Evolutionary conservation across 2,329 filamentous ascomycete species (phyloP).

Genomic region (Fusarium albidum): DNA sequence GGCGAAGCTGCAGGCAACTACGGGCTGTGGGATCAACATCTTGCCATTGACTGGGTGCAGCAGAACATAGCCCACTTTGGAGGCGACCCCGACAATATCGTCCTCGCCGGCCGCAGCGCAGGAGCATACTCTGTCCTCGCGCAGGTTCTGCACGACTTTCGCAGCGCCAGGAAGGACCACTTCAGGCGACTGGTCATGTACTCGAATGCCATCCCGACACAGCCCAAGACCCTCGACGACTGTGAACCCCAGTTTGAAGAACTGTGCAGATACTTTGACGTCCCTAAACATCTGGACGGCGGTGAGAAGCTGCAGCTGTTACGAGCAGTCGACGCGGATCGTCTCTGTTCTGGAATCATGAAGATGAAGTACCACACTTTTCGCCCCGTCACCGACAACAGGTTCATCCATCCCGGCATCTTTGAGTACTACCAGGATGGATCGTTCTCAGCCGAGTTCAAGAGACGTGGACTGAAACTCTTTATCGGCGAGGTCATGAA

Average conservation of each 20-base stretch:
- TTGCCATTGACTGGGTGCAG: slow-evolving; percentile 20
- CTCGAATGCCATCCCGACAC: slow-evolving; percentile 20
- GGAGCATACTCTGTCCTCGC: slow-evolving; percentile 20
- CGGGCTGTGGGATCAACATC: slow-evolving; percentile 19
- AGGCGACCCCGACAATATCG: slow-evolving; percentile 12
- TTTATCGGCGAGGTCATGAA: slow-evolving; percentile 18
- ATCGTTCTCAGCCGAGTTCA: slow-evolving; percentile 26
- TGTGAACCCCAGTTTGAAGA: slow-evolving; percentile 16
- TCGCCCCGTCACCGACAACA: slow-evolving; percentile 16
- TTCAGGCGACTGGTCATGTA: slow-evolving; percentile 17
- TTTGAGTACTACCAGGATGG: slow-evolving; percentile 12
- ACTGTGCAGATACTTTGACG: slow-evolving; percentile 11
- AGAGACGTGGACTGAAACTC: slow-evolving; percentile 6
- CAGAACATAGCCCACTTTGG: slow-evolving; percentile 16
- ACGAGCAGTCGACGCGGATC: slow-evolving; percentile 1
- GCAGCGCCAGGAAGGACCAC: background rate
- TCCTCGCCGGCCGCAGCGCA: slow-evolving; percentile 15
- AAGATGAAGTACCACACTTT: slow-evolving; percentile 19
- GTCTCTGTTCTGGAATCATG: slow-evolving; percentile 14
- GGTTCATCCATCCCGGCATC: slow-evolving; percentile 17
- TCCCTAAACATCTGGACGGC: background rate
- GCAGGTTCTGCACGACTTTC: slow-evolving; percentile 14
- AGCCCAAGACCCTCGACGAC: slow-evolving; percentile 13
- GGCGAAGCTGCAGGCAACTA: slow-evolving; percentile 17
- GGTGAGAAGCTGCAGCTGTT: slow-evolving; percentile 1